Conservation (phyloP, 305 asterid species). For the Salvia sclarea region DNA sequence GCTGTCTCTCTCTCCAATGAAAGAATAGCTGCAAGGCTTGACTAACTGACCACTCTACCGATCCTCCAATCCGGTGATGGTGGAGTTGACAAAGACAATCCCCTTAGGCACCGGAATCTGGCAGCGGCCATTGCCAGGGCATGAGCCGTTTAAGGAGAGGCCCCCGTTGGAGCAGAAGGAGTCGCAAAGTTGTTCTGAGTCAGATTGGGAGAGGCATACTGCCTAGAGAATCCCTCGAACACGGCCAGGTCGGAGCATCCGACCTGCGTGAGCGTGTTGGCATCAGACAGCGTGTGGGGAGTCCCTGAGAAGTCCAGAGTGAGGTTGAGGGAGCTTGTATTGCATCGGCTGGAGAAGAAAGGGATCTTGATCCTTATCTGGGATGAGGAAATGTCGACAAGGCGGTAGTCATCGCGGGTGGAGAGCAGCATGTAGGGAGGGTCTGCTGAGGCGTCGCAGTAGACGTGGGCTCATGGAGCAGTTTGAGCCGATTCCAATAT, state of each 20-base stretch:
- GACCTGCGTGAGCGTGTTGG: constrained; percentile 32
- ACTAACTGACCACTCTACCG: constrained; percentile 7
- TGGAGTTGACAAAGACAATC: constrained; percentile 19
- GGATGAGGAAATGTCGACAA: constrained; percentile 28
- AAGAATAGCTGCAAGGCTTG: constrained; percentile 36
- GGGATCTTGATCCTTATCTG: constrained; percentile 22
- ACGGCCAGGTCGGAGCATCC: constrained; percentile 33
- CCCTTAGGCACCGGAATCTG: constrained; percentile 33
- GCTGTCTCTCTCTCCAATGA: constrained; percentile 30
- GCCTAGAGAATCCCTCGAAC: constrained; percentile 26
- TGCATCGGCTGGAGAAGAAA: constrained; percentile 29
- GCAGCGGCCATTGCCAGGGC: constrained; percentile 39
- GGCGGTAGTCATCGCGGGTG: constrained; percentile 25
- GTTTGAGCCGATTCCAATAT: constrained; percentile 26
- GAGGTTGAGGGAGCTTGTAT: neutral
- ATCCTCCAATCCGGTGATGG: constrained; percentile 31
- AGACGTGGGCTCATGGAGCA: constrained; percentile 32
- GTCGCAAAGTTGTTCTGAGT: constrained; percentile 29
- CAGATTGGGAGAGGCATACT: constrained; percentile 15
- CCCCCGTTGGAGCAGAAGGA: constrained; percentile 37
- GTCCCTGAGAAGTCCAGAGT: constrained; percentile 31
- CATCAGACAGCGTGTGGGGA: constrained; percentile 33
- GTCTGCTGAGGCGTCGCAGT: constrained; percentile 22
- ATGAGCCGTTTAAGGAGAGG: constrained; percentile 24
- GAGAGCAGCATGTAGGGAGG: constrained; percentile 27